Evolutionary conservation across 2,329 filamentous ascomycete species (phyloP).

Genomic region (Beauveria caledonica): DNA sequence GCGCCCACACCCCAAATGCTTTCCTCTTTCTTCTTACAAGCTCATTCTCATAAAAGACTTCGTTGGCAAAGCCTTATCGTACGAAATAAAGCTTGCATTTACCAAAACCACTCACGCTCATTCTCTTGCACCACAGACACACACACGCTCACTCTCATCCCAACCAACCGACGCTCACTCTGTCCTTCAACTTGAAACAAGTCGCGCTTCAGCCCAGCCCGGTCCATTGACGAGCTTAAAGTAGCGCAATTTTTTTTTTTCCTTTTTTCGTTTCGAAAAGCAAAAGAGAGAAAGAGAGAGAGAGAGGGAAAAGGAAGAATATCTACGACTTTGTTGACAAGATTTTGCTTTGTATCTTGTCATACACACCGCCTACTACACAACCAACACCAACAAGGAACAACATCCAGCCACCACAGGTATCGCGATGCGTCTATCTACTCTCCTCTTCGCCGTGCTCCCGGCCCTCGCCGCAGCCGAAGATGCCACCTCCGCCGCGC

Average conservation of each 20-base stretch:
- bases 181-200: constrained; percentile 8
- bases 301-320: no score
- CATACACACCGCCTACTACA: background rate
- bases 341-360: background rate
- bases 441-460: constrained; percentile 41
- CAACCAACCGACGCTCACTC: background rate
- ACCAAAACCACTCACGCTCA: constrained; percentile 12
- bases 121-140: no score
- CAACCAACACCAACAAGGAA: constrained; percentile 13
- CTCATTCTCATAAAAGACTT: no score
- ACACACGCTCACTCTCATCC: constrained; percentile 21
- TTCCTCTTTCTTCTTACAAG: constrained; percentile 4
- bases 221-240: background rate
- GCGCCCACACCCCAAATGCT: background rate
- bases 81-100: constrained; percentile 21
- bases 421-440: constrained; percentile 30
- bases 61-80: constrained; percentile 47
- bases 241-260: no score
- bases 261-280: no score
- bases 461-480: constrained; percentile 44
- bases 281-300: no score
- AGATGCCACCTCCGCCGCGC: constrained; percentile 17
- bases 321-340: no score
- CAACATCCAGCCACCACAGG: constrained; percentile 16
- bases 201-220: background rate